These are phyloP conservation scores for Mycosarcoma mackinlayi DNA, from an alignment of 1,284 basidiomycete species.

Conservation along the genomic window DNA sequence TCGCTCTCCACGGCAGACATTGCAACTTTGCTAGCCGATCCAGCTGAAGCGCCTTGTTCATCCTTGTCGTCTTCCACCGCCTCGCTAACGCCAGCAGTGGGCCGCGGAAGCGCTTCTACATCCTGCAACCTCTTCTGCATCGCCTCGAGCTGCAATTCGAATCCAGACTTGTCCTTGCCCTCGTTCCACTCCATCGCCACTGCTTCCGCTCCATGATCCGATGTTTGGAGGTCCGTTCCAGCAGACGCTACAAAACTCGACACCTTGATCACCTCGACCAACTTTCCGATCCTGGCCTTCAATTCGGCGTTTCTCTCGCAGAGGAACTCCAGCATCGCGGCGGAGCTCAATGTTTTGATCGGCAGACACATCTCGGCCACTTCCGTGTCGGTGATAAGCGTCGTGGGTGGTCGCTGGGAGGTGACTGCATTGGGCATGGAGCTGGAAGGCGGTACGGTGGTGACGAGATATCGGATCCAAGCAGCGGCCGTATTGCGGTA, in stretches of 20 bases:
- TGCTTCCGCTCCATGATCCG: not conserved
- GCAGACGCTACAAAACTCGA: slow-evolving; percentile 1
- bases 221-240: not conserved
- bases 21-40: not conserved
- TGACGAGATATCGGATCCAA: slow-evolving; percentile 35
- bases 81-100: not conserved
- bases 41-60: not conserved
- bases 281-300: slow-evolving; percentile 8
- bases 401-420: not conserved
- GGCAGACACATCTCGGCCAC: slow-evolving; percentile 31
- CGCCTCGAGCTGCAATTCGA: slow-evolving; percentile 18
- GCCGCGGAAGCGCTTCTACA: not conserved
- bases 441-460: slow-evolving; percentile 11
- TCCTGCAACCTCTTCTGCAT: slow-evolving; percentile 22
- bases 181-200: not conserved
- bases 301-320: slow-evolving; percentile 19
- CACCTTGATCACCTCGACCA: slow-evolving; percentile 20
- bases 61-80: not conserved
- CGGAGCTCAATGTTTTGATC: not conserved
- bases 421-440: not conserved
- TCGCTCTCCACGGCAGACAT: not conserved
- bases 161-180: slow-evolving; percentile 7
- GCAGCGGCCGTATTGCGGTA: slow-evolving; percentile 38
- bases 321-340: slow-evolving; percentile 13
- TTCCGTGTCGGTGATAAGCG: slow-evolving; percentile 15